Percentiles rank a stretch among this genome's conserved stretches.
Conservation (phyloP, 441 rosid genomes). For the Syzygium malaccense region DNA sequence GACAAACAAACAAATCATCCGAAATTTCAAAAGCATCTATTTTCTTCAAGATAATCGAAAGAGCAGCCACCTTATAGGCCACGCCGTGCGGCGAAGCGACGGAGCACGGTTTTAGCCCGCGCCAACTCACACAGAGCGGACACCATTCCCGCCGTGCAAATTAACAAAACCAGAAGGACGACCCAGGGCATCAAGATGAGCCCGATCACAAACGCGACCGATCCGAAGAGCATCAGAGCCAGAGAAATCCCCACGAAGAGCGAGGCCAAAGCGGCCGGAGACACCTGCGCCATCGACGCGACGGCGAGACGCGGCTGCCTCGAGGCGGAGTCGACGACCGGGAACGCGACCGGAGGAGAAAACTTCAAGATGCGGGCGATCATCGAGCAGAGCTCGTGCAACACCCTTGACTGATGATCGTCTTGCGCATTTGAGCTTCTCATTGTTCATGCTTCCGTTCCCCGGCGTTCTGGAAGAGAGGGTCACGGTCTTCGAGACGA, state of each 20-base stretch:
- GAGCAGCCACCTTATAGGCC: neutral
- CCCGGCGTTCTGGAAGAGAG: neutral
- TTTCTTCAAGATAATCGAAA: neutral
- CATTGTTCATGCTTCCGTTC: neutral
- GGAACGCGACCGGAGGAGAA: neutral
- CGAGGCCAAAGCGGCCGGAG: constrained; percentile 12
- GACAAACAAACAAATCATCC: neutral
- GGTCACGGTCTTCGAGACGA: neutral
- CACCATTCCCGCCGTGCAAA: neutral
- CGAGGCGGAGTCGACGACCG: neutral
- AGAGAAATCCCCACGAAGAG: constrained; percentile 9
- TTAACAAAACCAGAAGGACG: neutral
- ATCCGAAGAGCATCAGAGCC: constrained; percentile 19
- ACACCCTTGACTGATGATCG: neutral
- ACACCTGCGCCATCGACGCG: neutral
- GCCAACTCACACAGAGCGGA: constrained; percentile 5
- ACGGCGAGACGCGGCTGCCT: neutral
- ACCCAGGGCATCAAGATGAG: constrained; percentile 21
- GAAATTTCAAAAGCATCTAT: neutral
- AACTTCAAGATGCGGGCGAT: neutral
- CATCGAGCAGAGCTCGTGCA: constrained; percentile 8
- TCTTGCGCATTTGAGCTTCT: neutral
- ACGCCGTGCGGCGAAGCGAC: neutral
- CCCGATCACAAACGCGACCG: constrained; percentile 16
- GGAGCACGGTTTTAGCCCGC: neutral